These are phyloP conservation scores for Trypanosomatidae sp. DNA, from an alignment of 208 protist genomes.

Conservation along the genomic window DNA sequence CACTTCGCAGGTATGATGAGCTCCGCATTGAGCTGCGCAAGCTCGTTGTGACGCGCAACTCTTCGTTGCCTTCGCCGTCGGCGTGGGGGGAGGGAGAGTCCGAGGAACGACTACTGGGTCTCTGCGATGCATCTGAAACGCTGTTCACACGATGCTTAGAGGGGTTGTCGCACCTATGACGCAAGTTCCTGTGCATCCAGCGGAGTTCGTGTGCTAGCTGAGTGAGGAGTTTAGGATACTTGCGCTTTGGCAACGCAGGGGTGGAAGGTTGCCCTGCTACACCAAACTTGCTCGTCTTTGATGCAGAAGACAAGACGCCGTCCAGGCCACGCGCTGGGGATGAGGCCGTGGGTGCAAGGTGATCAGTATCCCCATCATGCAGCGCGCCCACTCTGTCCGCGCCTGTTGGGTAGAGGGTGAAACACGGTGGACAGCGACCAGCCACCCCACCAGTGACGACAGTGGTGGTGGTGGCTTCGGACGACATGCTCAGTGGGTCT, in stretches of 20 bases:
- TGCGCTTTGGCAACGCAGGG: slow-evolving; percentile 12
- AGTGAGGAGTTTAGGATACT: slow-evolving; percentile 15
- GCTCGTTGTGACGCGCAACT: slow-evolving; percentile 6
- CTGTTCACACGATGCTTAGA: neutral
- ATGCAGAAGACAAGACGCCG: slow-evolving; percentile 4
- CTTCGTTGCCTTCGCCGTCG: slow-evolving; percentile 1
- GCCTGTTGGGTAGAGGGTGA: neutral
- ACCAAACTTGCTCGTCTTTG: neutral
- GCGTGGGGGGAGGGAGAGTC: neutral
- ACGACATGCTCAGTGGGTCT: neutral
- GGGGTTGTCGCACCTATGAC: neutral
- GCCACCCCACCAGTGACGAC: neutral
- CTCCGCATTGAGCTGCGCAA: slow-evolving; percentile 21
- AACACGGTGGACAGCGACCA: neutral
- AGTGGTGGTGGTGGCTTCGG: neutral
- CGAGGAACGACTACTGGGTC: neutral
- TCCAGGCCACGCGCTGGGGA: neutral
- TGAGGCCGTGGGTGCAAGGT: neutral
- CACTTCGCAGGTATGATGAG: neutral
- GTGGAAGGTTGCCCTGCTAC: neutral
- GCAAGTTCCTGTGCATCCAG: slow-evolving; percentile 28
- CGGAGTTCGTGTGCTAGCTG: slow-evolving; percentile 21
- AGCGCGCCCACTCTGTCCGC: slow-evolving; percentile 3
- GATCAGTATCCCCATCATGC: slow-evolving; percentile 4
- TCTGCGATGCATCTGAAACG: neutral